Conservation (phyloP, 495 filamentous ascomycete species). For the Rhypophila decipiens region DNA sequence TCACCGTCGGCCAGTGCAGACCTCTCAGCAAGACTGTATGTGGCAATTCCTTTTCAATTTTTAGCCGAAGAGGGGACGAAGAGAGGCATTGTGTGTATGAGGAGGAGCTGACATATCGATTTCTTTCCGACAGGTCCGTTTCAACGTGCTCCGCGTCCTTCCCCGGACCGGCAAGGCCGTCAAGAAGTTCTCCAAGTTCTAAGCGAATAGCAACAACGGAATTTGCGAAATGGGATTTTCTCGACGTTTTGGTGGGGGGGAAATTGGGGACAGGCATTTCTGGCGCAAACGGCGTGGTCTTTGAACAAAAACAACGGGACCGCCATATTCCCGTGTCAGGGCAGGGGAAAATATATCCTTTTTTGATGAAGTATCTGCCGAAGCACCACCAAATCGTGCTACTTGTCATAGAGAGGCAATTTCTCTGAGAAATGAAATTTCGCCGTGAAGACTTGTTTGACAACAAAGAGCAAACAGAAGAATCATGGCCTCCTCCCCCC, state of each 20-base stretch:
- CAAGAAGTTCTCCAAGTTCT: conserved; percentile 98
- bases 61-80: background rate
- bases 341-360: too few species aligned
- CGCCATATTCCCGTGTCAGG: too few species aligned
- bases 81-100: background rate
- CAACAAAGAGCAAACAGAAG: too few species aligned
- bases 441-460: too few species aligned
- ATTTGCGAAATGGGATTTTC: background rate
- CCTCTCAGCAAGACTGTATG: conserved; percentile 97
- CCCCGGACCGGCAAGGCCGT: conserved; percentile 93
- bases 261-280: background rate
- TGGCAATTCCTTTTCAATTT: conserved; percentile 50
- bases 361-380: too few species aligned
- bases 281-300: too few species aligned
- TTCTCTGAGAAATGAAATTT: too few species aligned
- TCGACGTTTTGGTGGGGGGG: background rate
- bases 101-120: conserved; percentile 8
- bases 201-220: conserved; percentile 35
- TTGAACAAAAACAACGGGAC: too few species aligned
- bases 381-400: too few species aligned
- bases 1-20: conserved; percentile 98
- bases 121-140: conserved; percentile 65
- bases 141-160: conserved; percentile 97
- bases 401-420: too few species aligned
- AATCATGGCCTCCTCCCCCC: too few species aligned